phyloP scores from a whole-genome alignment of 2,329 filamentous ascomycete genomes.

The Exophiala bonariae region DNA sequence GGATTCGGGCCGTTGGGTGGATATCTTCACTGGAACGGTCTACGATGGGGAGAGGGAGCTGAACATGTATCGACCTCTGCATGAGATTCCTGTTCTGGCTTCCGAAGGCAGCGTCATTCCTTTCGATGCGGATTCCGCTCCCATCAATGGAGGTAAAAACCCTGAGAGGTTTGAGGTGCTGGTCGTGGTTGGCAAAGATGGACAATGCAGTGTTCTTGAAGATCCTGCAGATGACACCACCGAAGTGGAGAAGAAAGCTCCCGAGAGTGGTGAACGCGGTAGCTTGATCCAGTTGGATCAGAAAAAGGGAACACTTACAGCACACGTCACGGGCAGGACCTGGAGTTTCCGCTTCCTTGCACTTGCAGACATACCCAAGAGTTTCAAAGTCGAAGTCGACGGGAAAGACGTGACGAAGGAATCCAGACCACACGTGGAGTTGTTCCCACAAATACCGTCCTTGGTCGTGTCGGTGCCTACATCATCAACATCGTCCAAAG shows the following conservation, averaged over 20 bases:
- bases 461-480: slow-evolving; percentile 23
- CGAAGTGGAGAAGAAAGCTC: slow-evolving; percentile 14
- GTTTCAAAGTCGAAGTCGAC: slow-evolving; percentile 22
- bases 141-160: slow-evolving; percentile 50
- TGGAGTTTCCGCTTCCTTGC: slow-evolving; percentile 28
- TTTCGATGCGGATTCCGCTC: slow-evolving; percentile 47
- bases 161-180: slow-evolving; percentile 52
- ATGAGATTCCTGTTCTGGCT: slow-evolving; percentile 55
- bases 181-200: slow-evolving; percentile 43
- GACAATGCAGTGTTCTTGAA: slow-evolving; percentile 50
- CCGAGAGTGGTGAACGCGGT: slow-evolving; percentile 28
- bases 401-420: slow-evolving; percentile 25
- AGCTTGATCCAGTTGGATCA: slow-evolving; percentile 26
- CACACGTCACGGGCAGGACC: slow-evolving; percentile 18
- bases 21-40: slow-evolving; percentile 58
- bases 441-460: slow-evolving; percentile 22
- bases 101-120: slow-evolving; percentile 60
- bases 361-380: slow-evolving; percentile 16
- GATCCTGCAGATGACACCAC: slow-evolving; percentile 34
- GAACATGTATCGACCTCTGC: slow-evolving; percentile 51
- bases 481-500: not conserved
- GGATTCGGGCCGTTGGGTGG: slow-evolving; percentile 47
- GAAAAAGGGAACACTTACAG: slow-evolving; percentile 20
- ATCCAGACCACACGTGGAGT: slow-evolving; percentile 13
- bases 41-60: slow-evolving; percentile 60